phyloP scores from a whole-genome alignment of 441 rosid genomes.

The Adansonia rubrostipa region DNA sequence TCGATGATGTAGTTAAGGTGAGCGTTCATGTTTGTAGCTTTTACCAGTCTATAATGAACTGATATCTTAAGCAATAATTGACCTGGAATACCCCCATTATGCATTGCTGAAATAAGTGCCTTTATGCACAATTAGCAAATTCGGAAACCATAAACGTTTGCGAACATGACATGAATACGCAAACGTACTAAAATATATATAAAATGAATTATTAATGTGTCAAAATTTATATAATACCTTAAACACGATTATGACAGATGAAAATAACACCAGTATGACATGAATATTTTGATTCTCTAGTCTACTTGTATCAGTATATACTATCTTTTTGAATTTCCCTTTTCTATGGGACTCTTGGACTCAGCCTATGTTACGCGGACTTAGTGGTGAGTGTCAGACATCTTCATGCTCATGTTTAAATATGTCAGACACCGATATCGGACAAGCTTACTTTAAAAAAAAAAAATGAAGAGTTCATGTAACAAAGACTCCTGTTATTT shows the following conservation, averaged over 20 bases:
- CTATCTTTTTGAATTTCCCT: neutral
- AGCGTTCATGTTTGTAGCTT: constrained; percentile 19
- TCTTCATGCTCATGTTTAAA: no score
- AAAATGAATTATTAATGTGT: no score
- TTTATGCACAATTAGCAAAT: neutral
- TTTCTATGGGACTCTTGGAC: neutral
- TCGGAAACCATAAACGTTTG: constrained; percentile 14
- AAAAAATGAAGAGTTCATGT: neutral
- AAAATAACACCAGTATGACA: no score
- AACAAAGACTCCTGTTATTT: neutral
- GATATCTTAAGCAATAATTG: neutral
- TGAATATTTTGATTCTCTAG: no score
- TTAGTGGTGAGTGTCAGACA: no score
- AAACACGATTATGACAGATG: no score
- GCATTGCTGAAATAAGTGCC: neutral
- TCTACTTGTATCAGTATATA: neutral
- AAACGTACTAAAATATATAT: neutral
- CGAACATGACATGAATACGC: neutral
- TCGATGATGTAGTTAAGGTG: constrained; percentile 95
- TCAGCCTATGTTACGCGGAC: no score
- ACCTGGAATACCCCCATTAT: neutral
- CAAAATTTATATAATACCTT: no score
- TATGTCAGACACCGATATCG: no score
- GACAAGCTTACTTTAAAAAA: no score
- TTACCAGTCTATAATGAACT: neutral